Evolutionary conservation across 345 rosid genomes (phyloP), one percentile per base, ranked within the genome.

Genomic region (Microthlaspi erraticum): DNA sequence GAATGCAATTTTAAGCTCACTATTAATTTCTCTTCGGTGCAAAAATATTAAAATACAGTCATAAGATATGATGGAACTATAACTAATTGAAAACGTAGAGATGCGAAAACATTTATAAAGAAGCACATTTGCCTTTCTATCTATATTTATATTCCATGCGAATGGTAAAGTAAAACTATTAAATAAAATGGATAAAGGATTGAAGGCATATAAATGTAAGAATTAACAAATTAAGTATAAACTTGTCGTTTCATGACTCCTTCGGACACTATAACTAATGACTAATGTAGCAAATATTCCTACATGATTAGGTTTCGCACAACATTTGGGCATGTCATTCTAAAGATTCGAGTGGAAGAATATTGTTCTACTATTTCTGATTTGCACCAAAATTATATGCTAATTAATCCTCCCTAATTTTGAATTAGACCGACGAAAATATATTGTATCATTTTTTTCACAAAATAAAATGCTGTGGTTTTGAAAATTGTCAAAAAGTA

Each of bases 171-270:
- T 13, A 19, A 12, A 49, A 70, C 26, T 70, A 14, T 20, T 26
- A 26, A 51, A n/a, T 51, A 5, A 42, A 8, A n/a, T 71, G 38
- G 54, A 50, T 13, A 18, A 51, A 50, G 4, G 51, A 60, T 37
- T 4, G 54, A 43, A 55, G 8, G 54, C 43, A 29, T 19, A 59
- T 19, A 56, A 57, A 7, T n/a, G n/a, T 18, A 56, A 36, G 37
- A 57, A 57, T 38, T 59, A 59, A 59, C 19, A 62, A 32, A 44
- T 8, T 31, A 44, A 44, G 13, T 31, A 44, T 44, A 31, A 10
- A 14, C 42, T 45, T 62, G 53, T 61, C 66, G 53, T 61, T 61
- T 31, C 53, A 61, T 31, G 39, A 45, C 66, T 61, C 53, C 1
- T 44, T 61, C 17, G 54, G 67, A 2, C 67, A 45, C 11, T n/a